Evolutionary conservation across 176 grass and related monocot species (phyloP), one percentile per base, ranked within the genome.

Genomic region (Otatea glauca): DNA sequence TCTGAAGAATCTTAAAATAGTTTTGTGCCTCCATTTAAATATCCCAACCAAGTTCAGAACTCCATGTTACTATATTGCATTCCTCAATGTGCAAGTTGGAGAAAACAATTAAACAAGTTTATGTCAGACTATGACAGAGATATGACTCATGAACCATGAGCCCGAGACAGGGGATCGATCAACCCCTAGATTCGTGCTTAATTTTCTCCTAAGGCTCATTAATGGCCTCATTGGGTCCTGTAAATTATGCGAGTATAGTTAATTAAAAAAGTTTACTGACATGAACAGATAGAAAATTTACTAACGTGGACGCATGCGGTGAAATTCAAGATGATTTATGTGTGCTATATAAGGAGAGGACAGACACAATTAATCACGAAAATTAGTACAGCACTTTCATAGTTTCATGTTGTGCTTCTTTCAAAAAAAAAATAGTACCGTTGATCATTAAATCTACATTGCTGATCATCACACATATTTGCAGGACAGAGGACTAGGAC

Each of bases 101-200:
- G 62, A 81, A 51, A 77, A 62, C 38, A 60, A 39, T 12, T 71
- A 68, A 81, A 81, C 70, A 81, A 85, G 12, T 72, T 21, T 27
- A 7, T 50, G 62, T 63, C 66, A 60, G 49, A 79, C 42, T 67
- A 4, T 90, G 73, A 87, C 68, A 79, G 74, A 74, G 74, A 75
- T 53, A 70, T 78, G 74, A 7, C 12, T 12, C 51, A 23, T 82
- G 78, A 65, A 81, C 60, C 66, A 61, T 51, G 61, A 68, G 81
- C 55, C 65, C 21, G 16, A 79, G 79, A 83, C 84, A 86, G 7
- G 79, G 88, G 68, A 61, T 54, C 79, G 35, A 70, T 87, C 79
- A 73, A 27, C 41, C 79, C 80, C 9, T 79, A 69, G 68, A 74
- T 87, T 53, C 72, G 74, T 87, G 74, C 74, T 83, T 90, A 87